These are phyloP conservation scores for Pilatotrama ljubarskyi DNA, from an alignment of 768 basidiomycete species.

Conservation along the genomic window DNA sequence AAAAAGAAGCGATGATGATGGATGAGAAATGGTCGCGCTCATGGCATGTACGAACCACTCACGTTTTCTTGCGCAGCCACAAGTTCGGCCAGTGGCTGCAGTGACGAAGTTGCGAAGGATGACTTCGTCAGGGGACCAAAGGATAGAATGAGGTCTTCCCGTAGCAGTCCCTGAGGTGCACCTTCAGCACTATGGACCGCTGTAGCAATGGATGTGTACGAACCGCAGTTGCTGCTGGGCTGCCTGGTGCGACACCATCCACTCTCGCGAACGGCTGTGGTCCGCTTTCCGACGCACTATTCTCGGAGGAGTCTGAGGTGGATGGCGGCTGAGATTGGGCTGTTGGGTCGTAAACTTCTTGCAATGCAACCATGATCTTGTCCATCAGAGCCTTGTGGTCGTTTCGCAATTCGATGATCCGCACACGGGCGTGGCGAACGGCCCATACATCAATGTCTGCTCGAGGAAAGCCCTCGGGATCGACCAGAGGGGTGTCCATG, in stretches of 20 bases:
- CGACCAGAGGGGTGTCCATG: slow-evolving; percentile 76
- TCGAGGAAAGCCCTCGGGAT: slow-evolving; percentile 86
- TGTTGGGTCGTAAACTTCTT: slow-evolving; percentile 61
- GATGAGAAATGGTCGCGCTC: neutral
- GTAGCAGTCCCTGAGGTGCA: slow-evolving; percentile 58
- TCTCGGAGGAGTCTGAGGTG: neutral
- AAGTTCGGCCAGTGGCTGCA: slow-evolving; percentile 72
- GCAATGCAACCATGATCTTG: slow-evolving; percentile 65
- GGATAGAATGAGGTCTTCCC: slow-evolving; percentile 69
- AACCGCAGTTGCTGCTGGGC: slow-evolving; percentile 85
- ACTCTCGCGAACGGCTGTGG: slow-evolving; percentile 74
- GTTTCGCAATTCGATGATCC: slow-evolving; percentile 80
- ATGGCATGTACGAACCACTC: slow-evolving; percentile 30
- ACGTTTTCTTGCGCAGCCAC: slow-evolving; percentile 82
- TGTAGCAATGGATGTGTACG: slow-evolving; percentile 22
- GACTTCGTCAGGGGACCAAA: slow-evolving; percentile 64
- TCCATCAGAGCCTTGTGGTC: slow-evolving; percentile 69
- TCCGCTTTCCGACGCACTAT: slow-evolving; percentile 8
- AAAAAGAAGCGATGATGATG: neutral
- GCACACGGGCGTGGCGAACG: slow-evolving; percentile 70
- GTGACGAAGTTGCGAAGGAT: slow-evolving; percentile 52
- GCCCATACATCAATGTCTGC: slow-evolving; percentile 84
- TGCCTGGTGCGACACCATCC: slow-evolving; percentile 73
- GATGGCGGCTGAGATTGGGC: slow-evolving; percentile 26
- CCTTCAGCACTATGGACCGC: neutral